Evolutionary conservation across 495 filamentous ascomycete species (phyloP).

Genomic region (Hyaloscypha hepaticicola): DNA sequence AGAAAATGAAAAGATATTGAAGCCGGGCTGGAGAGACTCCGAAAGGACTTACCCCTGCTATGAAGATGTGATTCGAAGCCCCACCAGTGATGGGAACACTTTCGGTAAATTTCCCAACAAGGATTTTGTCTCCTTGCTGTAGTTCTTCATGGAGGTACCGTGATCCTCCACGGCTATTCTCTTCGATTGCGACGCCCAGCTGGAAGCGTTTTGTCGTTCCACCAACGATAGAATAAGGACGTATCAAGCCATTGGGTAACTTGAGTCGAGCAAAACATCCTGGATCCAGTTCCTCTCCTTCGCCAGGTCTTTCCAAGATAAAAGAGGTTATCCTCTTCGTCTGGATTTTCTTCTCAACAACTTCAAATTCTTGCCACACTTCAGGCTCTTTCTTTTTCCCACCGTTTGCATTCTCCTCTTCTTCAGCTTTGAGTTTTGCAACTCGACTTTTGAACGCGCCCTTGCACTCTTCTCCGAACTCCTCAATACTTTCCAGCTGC

Average conservation of each 20-base stretch:
- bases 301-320: slow-evolving; percentile 34
- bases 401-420: slow-evolving; percentile 26
- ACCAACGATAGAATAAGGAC: slow-evolving; percentile 47
- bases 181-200: slow-evolving; percentile 47
- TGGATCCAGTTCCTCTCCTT: slow-evolving; percentile 25
- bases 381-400: slow-evolving; percentile 29
- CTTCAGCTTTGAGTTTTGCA: slow-evolving; percentile 35
- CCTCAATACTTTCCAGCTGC: slow-evolving; percentile 41
- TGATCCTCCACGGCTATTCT: slow-evolving; percentile 47
- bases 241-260: slow-evolving; percentile 39
- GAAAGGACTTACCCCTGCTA: slow-evolving; percentile 36
- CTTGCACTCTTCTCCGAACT: slow-evolving; percentile 48
- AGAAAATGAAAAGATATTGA: background rate
- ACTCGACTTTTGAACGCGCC: slow-evolving; percentile 41
- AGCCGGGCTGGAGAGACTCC: background rate
- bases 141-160: slow-evolving; percentile 41
- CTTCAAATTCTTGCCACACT: slow-evolving; percentile 44
- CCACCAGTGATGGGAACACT: slow-evolving; percentile 31
- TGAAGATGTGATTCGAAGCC: slow-evolving; percentile 50
- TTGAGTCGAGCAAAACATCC: slow-evolving; percentile 46
- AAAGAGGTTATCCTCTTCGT: slow-evolving; percentile 44
- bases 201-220: slow-evolving; percentile 42
- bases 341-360: slow-evolving; percentile 44
- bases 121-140: slow-evolving; percentile 45
- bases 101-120: slow-evolving; percentile 42